These are phyloP conservation scores for Phalaenopsis hybrid DNA, from an alignment of 116 monocot genomes.

Conservation along the genomic window DNA sequence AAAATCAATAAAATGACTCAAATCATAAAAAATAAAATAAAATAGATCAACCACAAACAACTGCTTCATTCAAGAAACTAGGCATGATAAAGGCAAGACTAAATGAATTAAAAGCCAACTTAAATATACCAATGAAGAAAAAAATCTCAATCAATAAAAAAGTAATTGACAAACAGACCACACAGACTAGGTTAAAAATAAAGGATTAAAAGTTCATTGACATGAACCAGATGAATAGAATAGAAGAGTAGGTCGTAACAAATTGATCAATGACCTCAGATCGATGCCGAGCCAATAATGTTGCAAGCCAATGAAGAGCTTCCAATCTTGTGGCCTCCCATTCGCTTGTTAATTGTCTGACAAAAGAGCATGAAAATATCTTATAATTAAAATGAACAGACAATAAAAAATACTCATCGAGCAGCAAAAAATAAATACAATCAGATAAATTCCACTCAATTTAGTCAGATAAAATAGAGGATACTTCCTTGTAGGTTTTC, in stretches of 20 bases:
- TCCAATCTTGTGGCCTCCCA: conserved; percentile 92
- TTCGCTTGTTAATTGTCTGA: conserved; percentile 87
- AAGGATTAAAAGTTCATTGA: neutral
- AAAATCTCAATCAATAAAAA: neutral
- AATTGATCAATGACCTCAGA: conserved; percentile 51
- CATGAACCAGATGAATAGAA: neutral
- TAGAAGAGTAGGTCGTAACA: neutral
- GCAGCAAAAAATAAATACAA: neutral
- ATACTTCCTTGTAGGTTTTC: neutral
- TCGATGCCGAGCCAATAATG: conserved; percentile 59
- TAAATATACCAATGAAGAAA: neutral
- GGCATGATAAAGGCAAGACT: neutral
- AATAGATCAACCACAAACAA: neutral
- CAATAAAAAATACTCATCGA: neutral
- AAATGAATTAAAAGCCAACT: conserved; percentile 2
- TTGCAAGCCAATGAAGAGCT: conserved; percentile 81
- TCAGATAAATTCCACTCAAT: neutral
- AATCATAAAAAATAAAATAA: neutral
- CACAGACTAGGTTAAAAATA: neutral
- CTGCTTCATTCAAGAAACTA: neutral
- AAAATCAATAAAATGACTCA: neutral
- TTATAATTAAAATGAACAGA: neutral
- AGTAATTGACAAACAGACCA: neutral
- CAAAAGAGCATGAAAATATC: conserved; percentile 6
- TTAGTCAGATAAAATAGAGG: neutral